Evolutionary conservation across 176 grass and related monocot species (phyloP), one percentile per base, ranked within the genome.

Genomic region (Musa itinerans): DNA sequence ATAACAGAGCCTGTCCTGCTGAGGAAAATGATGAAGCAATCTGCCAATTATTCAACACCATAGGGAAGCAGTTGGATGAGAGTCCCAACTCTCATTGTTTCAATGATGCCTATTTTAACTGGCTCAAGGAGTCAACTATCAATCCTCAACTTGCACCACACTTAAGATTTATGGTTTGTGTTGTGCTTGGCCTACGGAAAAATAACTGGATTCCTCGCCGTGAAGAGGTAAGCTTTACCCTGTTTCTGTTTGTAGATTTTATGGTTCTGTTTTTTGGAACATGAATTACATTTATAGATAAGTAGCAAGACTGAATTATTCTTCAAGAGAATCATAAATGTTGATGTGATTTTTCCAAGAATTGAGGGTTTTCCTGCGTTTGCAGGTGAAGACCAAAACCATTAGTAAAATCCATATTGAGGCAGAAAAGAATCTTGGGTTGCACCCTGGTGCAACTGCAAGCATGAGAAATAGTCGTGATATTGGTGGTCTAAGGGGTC

Each of bases 11-110:
- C 9, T 87, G 88, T 79, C 88, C 88, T 74, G 81, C 84, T 21
- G 88, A 90, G 66, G 84, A 87, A 82, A 87, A 90, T 82, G 88
- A 87, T 8, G 88, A 87, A 71, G 88, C 82, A 50, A 87, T 90
- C 26, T 90, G 88, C 76, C 88, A 87, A 50, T 87, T 90, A 61
- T 87, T 90, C 75, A 77, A 57, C 25, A 90, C 84, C 72, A 87
- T 87, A 72, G 88, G 84, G 55, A 90, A 84, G 75, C 79, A 82
- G 54, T 79, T 90, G 81, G 81, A 87, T 52, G 88, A 87, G 50
- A 87, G 81, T 27, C 50, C 81, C 11, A 87, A 80, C 21, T 82
- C 88, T 56, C 84, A 75, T 11, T 78, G 73, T 55, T 79, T 86
- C 63, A 90, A 87, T 74, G 82, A 90, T 43, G 68, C 25, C 12